Conservation (phyloP, 805 yeast species). For the Isabelozyma rhagii region DNA sequence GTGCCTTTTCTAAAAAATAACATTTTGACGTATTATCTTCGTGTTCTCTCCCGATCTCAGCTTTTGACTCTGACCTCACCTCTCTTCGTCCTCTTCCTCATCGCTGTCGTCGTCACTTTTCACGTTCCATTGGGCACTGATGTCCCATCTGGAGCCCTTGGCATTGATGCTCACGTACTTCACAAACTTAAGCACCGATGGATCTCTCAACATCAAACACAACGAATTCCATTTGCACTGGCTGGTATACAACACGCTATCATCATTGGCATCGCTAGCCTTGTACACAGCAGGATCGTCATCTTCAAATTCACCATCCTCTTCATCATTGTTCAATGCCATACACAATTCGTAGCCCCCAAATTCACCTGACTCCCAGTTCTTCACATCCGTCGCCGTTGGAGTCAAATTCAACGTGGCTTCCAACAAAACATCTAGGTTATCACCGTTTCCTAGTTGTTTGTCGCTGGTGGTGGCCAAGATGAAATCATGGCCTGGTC, state of each 20-base stretch:
- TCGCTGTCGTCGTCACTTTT: conserved; percentile 45
- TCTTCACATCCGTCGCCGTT: conserved; percentile 44
- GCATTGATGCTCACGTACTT: conserved; percentile 89
- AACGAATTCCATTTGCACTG: conserved; percentile 84
- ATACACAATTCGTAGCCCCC: conserved; percentile 96
- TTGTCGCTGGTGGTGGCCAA: conserved; percentile 69
- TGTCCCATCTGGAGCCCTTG: conserved; percentile 90
- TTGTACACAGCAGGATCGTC: conserved; percentile 87
- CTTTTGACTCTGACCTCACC: too few relatives aligned
- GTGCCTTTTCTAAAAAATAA: too few relatives aligned
- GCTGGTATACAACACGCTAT: conserved; percentile 72
- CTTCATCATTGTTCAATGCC: conserved; percentile 51
- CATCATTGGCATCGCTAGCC: conserved; percentile 54
- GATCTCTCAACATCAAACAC: conserved; percentile 75
- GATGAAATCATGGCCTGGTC: conserved; percentile 94
- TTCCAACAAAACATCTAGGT: conserved; percentile 55
- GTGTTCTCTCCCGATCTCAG: too few relatives aligned
- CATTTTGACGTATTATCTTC: too few relatives aligned
- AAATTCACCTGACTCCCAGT: conserved; percentile 84
- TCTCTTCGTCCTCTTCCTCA: conserved; percentile 18
- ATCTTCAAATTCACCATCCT: conserved; percentile 41
- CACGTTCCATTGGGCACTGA: conserved; percentile 76
- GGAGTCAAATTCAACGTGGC: conserved; percentile 85
- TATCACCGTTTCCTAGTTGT: conserved; percentile 30
- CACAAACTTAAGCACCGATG: conserved; percentile 82